A percentile compares a stretch with the other conserved stretches of the same genome.
phyloP scores from a whole-genome alignment of 1,284 basidiomycete genomes.

The Cystobasidiaceae sp. region DNA sequence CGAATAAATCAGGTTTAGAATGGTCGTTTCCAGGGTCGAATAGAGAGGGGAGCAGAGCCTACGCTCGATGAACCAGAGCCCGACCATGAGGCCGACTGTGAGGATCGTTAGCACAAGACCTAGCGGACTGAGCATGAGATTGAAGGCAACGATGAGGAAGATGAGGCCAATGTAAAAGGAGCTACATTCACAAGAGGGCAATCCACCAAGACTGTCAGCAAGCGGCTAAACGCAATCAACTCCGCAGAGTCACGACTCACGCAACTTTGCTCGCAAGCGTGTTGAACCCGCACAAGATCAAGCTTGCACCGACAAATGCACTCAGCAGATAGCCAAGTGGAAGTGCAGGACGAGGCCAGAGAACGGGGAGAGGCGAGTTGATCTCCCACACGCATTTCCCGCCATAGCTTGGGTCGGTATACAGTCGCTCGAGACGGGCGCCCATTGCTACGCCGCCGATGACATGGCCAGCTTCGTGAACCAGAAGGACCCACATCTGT shows the following conservation, averaged over 20 bases:
- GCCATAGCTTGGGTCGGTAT: constrained; percentile 36
- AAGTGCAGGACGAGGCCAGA: constrained; percentile 28
- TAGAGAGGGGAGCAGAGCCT: constrained; percentile 19
- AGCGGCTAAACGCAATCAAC: too few relatives aligned
- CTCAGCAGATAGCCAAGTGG: constrained; percentile 38
- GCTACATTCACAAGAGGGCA: too few relatives aligned
- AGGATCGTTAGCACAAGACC: constrained; percentile 2
- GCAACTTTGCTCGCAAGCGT: constrained; percentile 43
- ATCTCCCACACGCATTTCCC: constrained; percentile 21
- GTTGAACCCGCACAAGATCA: constrained; percentile 43
- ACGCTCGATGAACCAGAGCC: constrained; percentile 45
- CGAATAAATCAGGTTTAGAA: neutral
- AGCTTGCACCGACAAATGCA: constrained; percentile 38
- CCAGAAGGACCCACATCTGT: constrained; percentile 36
- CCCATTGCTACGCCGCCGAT: constrained; percentile 32
- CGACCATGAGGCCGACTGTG: constrained; percentile 17
- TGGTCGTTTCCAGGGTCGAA: constrained; percentile 26
- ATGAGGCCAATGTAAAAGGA: constrained; percentile 20
- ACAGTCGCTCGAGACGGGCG: constrained; percentile 29
- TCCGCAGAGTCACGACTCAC: neutral
- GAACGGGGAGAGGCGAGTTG: neutral
- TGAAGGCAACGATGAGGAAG: constrained; percentile 10
- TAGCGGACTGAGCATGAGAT: neutral
- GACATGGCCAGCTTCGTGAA: constrained; percentile 41
- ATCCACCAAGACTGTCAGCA: too few relatives aligned